Base-by-base conservation (phyloP, 495 filamentous ascomycete genomes). In the Pseudevernia furfuracea region DNA sequence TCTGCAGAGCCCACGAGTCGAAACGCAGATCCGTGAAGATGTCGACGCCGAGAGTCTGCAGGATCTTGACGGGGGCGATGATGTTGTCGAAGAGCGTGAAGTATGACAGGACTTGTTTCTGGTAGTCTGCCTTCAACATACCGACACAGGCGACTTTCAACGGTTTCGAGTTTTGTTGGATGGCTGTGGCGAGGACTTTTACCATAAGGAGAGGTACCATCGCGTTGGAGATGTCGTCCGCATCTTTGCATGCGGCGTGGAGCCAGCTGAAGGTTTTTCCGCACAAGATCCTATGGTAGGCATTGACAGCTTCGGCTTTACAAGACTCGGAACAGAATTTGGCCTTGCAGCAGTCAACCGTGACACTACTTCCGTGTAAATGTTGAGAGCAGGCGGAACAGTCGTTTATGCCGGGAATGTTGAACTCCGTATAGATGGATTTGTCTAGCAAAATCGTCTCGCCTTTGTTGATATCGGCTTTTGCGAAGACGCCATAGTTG, bases 1-100 rank as follows among this genome's bases (percentile, higher is more conserved):
- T 60, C 58, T 46, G 58, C 10, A 60, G 7, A 12, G 39, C 58
- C 58, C 58, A 60, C 2, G 37, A 46, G 37, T 60, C 58, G 58
- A 60, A 60, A 1, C 32, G 25, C 1, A n/a, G 1, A 0, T 46
- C 9, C 0, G n/a, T n/a, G 23, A 46, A 60, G 9, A 60, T 9
- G n/a, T 60, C 58, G 4, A 60, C 58, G 17, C 58, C 58, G 1
- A 60, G 15, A 2, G 39, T 44, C 19, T 46, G n/a, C 39, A 60
- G 23, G 9, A 46, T 34, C 12, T 34, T 3, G 39, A 32, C 9
- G 4, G 58, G 58, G 11, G 25, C 39, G 12, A 46, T 44, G 25
- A 60, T 60, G 37, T 60, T 60, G 1, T 60, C 25, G 0, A 21
- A 32, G 7, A 60, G 39, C 0, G 2, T 41, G 11, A 41, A 60